Evolutionary conservation across 2,329 filamentous ascomycete species (phyloP), one percentile per base, ranked within the genome.

Genomic region (Fusarium nanum): DNA sequence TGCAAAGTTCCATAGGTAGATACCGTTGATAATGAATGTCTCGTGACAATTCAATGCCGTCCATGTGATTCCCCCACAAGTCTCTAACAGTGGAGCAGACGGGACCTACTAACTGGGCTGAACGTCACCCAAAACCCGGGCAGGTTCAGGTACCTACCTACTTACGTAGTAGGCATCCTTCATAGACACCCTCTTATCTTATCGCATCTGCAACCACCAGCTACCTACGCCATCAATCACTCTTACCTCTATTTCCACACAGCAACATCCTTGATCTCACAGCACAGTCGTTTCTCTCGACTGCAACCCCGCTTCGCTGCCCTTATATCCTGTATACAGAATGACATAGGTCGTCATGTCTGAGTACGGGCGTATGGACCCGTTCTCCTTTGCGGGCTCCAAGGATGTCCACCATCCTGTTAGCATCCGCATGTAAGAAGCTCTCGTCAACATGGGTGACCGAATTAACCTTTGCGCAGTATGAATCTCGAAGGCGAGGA

Each of bases 321-420:
- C 7, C 16, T 23, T 34, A n/a, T 13, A 46, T 45, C 10, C 7
- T 20, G 14, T 27, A 46, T 28, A 40, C 46, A 52, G 48, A 40
- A 78, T 79, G 78, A 73, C 63, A 70, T 78, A 76, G 78, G 48
- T 47, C 53, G 64, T 55, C 63, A 82, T 81, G 79, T 60, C 78
- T 71, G 79, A 81, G 65, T 81, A 80, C 75, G 80, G 79, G 73
- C 79, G 77, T 61, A 98, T 98, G 93, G 96, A 99, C 82, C 92
- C 94, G 55, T 98, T 97, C 81, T 97, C 94, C 30, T 98, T 98
- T 83, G 94, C 93, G 73, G 93, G 91, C 77, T 97, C 96, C 64
- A 92, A 93, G 71, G 90, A 93, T 80, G 86, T 98, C 74, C 87
- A 93, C 74, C 88, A 94, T 70, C 89, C 92, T 22, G 85, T 91